Base-by-base conservation (phyloP, 139 green algal species). In the Haematococcus sp. region DNA sequence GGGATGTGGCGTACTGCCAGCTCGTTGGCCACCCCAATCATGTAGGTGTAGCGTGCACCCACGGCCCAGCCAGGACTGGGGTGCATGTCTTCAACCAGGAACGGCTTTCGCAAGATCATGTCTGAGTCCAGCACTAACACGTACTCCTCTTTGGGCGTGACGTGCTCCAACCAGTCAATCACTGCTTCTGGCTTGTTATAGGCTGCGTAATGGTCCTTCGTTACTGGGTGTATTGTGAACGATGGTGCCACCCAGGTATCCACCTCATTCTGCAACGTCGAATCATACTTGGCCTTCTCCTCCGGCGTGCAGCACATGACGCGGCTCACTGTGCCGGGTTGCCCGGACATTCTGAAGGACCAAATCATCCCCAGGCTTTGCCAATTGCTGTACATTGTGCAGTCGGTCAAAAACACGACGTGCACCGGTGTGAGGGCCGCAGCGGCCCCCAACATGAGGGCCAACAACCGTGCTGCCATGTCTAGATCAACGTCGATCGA, bases 181-280 rank as follows among this genome's bases (percentile, higher is more conserved):
- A 96, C 88, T 11, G 88, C 91, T 59, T 90, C 81, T 23, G 91
- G 91, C 73, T 96, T 96, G 77, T 92, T 92, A 75, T 92, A 92
- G 3, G 87, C 83, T 52, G 81, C 77, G 25, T 84, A 88, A 16
- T 67, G 56, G 68, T 91, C 80, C 11, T 68, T 46, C 23, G 49
- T 64, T 4, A 44, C 4, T 40, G 86, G 80, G 65, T 92, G 84
- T 23, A 54, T 58, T 0, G 84, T 77, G 34, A 82, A 89, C 4
- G 81, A 88, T 3, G 91, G 91, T 1, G 89, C 90, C 7, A 93
- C 70, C 76, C 91, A 86, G 0, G 91, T 95, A 22, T 84, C 71
- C 49, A 90, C 79, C 54, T 81, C 79, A 0, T 65, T 27, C 35
- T 34, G 34, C 35, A 69, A 27, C 20, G 30, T 22, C n/a, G 1